Conservation (phyloP, 2,329 filamentous ascomycete genomes). For the Helminthosporium solani region DNA sequence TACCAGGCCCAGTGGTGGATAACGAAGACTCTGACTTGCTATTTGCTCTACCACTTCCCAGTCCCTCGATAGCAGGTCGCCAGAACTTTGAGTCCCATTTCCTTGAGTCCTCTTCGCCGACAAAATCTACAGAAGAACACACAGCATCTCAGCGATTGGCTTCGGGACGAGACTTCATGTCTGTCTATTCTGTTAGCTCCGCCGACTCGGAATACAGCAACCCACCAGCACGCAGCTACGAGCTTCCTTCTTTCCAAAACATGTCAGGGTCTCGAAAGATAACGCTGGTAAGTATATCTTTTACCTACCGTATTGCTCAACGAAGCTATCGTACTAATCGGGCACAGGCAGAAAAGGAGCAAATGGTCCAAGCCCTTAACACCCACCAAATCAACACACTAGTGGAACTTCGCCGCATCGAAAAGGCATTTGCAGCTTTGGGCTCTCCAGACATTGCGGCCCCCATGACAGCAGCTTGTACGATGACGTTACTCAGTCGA, state of each 20-base stretch:
- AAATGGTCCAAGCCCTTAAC: slow-evolving; percentile 63
- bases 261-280: slow-evolving; percentile 31
- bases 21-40: slow-evolving; percentile 5
- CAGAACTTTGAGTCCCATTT: slow-evolving; percentile 1
- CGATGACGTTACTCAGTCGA: not conserved
- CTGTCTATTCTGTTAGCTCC: slow-evolving; percentile 22
- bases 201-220: slow-evolving; percentile 21
- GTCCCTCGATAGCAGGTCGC: slow-evolving; percentile 7
- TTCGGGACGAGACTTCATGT: slow-evolving; percentile 18
- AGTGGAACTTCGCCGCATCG: slow-evolving; percentile 69
- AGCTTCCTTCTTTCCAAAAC: slow-evolving; percentile 19
- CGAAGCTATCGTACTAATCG: slow-evolving; percentile 8
- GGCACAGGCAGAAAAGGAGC: slow-evolving; percentile 49
- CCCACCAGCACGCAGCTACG: slow-evolving; percentile 28
- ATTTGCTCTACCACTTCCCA: not conserved
- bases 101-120: not conserved
- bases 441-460: slow-evolving; percentile 61
- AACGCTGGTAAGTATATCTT: slow-evolving; percentile 21
- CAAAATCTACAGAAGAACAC: not conserved
- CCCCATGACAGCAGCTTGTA: slow-evolving; percentile 69
- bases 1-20: slow-evolving; percentile 8
- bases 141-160: not conserved
- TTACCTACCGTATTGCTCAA: not conserved
- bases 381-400: slow-evolving; percentile 73
- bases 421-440: slow-evolving; percentile 62